Conservation (phyloP, 495 filamentous ascomycete species). For the Polyplosphaeria fusca region DNA sequence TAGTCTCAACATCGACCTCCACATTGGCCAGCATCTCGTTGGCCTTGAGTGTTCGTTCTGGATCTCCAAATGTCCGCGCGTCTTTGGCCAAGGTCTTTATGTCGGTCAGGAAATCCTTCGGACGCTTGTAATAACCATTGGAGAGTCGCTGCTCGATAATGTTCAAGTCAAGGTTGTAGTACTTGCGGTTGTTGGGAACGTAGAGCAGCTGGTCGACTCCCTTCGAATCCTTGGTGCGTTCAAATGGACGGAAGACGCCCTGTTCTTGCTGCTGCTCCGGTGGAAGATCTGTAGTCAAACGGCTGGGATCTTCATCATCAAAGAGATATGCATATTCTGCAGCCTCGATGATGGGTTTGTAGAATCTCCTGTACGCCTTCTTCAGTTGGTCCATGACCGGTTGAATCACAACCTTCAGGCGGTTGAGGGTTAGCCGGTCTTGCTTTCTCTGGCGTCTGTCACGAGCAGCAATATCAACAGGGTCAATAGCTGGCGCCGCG, state of each 20-base stretch:
- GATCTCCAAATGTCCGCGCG: conserved; percentile 67
- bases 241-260: conserved; percentile 62
- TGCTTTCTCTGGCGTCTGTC: conserved; percentile 74
- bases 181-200: conserved; percentile 71
- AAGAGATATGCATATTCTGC: conserved; percentile 71
- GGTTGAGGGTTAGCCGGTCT: conserved; percentile 75
- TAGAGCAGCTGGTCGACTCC: conserved; percentile 70
- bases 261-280: conserved; percentile 54
- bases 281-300: conserved; percentile 71
- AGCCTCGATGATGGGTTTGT: conserved; percentile 71
- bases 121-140: conserved; percentile 90
- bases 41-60: conserved; percentile 73
- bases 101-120: conserved; percentile 82
- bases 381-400: conserved; percentile 95
- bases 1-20: conserved; percentile 77
- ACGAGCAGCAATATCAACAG: conserved; percentile 52
- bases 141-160: conserved; percentile 91
- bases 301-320: conserved; percentile 76
- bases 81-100: conserved; percentile 80
- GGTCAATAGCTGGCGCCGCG: conserved; percentile 55
- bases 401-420: conserved; percentile 81
- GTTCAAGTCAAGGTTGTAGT: conserved; percentile 88
- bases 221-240: conserved; percentile 68
- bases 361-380: conserved; percentile 76
- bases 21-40: conserved; percentile 89